Conservation (phyloP, 768 basidiomycete genomes). For the Melanogaster broomeanus region DNA sequence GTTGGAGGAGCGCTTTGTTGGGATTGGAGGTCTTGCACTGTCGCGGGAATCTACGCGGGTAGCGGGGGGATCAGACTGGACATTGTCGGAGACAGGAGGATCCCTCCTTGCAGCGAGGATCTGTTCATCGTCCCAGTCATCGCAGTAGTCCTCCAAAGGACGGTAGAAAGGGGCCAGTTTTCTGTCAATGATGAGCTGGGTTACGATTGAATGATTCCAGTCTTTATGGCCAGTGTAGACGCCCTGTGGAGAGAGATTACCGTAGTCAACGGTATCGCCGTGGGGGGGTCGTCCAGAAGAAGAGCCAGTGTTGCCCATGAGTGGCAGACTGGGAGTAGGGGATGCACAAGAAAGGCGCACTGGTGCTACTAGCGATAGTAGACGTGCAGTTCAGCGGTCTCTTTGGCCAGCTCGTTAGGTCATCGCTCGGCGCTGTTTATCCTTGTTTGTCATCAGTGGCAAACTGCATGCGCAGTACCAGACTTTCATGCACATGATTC, state of each 20-base stretch:
- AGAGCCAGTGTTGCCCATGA: slow-evolving; percentile 83
- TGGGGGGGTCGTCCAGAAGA: slow-evolving; percentile 73
- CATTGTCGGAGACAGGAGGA: slow-evolving; percentile 50
- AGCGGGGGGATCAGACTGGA: slow-evolving; percentile 37
- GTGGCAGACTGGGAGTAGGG: background rate
- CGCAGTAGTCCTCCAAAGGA: slow-evolving; percentile 91
- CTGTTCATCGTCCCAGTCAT: slow-evolving; percentile 86
- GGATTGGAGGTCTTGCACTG: slow-evolving; percentile 21
- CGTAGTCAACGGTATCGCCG: slow-evolving; percentile 85
- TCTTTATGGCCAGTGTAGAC: slow-evolving; percentile 84
- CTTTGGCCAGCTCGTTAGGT: slow-evolving; percentile 4
- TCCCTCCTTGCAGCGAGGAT: slow-evolving; percentile 82
- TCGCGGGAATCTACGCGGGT: slow-evolving; percentile 35
- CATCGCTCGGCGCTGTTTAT: slow-evolving; percentile 6
- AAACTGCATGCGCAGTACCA: too few relatives aligned
- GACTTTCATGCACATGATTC: too few relatives aligned
- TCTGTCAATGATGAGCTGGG: slow-evolving; percentile 84
- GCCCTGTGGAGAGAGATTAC: slow-evolving; percentile 78
- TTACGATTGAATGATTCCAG: slow-evolving; percentile 87
- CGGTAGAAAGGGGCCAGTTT: slow-evolving; percentile 95
- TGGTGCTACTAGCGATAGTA: background rate
- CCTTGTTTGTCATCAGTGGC: slow-evolving; percentile 9
- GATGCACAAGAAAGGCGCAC: background rate
- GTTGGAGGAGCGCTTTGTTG: slow-evolving; percentile 55
- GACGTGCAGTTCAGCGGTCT: background rate